Conservation (phyloP, 225 moss, liverwort and hornwort species). For the Neckera pumila region DNA sequence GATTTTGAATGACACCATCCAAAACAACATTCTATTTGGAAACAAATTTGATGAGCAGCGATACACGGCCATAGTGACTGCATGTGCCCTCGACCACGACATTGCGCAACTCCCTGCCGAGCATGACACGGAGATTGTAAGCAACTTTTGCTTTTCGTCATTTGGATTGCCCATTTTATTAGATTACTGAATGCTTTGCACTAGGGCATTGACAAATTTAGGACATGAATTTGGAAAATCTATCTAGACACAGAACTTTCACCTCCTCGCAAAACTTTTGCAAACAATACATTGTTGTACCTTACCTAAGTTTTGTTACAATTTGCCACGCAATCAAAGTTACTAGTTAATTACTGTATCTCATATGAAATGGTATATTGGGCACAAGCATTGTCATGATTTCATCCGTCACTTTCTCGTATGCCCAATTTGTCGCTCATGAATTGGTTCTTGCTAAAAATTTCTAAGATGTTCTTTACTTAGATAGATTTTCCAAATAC, state of each 20-base stretch:
- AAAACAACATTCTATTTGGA: conserved; percentile 45
- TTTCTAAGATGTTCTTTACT: no score
- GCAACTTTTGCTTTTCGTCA: background rate
- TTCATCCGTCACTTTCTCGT: background rate
- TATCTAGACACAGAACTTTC: background rate
- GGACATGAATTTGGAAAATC: background rate
- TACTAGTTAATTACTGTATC: background rate
- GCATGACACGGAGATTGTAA: conserved; percentile 69
- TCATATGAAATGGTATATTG: background rate
- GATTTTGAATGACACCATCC: conserved; percentile 61
- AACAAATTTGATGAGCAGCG: conserved; percentile 36
- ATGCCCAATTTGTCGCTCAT: background rate
- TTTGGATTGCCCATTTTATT: background rate
- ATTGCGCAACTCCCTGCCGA: conserved; percentile 49
- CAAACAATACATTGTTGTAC: background rate
- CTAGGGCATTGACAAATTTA: background rate
- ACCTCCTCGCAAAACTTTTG: background rate
- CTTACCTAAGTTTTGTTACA: background rate
- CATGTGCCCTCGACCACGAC: conserved; percentile 79
- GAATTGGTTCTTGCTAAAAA: background rate
- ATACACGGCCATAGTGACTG: conserved; percentile 26
- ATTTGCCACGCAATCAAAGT: background rate
- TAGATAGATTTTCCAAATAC: background rate
- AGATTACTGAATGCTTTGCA: background rate
- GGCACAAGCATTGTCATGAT: background rate